Conservation (phyloP, 805 yeast genomes). For the Kodamaea neixiangensis region DNA sequence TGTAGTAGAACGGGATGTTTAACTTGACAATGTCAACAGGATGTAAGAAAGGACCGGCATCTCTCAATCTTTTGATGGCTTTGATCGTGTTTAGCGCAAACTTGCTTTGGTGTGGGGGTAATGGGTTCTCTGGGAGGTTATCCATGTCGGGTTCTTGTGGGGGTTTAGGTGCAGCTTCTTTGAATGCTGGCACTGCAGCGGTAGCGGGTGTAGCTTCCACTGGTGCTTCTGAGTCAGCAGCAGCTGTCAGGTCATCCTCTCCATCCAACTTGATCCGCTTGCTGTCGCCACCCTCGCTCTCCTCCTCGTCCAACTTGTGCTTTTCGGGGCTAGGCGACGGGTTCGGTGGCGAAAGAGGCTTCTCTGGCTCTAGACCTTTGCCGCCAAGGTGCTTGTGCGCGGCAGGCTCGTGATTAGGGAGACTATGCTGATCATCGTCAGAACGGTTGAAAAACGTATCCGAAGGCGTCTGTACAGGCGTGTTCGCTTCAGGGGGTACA, state of each 20-base stretch:
- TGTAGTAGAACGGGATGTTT: conserved; percentile 88
- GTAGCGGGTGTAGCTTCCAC: conserved; percentile 10
- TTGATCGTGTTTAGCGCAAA: conserved; percentile 78
- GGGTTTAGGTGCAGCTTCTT: conserved; percentile 73
- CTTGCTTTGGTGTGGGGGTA: conserved; percentile 82
- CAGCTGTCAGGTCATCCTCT: conserved; percentile 3
- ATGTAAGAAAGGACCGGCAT: conserved; percentile 82
- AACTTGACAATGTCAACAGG: conserved; percentile 91
- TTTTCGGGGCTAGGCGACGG: conserved; percentile 47
- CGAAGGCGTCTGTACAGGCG: conserved; percentile 43
- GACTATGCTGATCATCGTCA: conserved; percentile 16
- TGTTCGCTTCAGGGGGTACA: conserved; percentile 31
- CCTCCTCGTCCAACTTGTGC: conserved; percentile 31
- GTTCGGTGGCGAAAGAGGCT: conserved; percentile 47
- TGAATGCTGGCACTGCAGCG: conserved; percentile 10
- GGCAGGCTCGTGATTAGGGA: conserved; percentile 7
- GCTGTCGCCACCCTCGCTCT: conserved; percentile 16
- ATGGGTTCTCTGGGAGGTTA: conserved; percentile 63
- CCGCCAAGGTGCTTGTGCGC: conserved; percentile 8
- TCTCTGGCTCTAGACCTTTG: conserved; percentile 26
- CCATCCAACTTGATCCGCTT: conserved; percentile 24
- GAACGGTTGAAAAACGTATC: conserved; percentile 29
- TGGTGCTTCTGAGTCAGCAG: conserved; percentile 8
- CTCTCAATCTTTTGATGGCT: conserved; percentile 86
- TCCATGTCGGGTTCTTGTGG: conserved; percentile 72